Evolutionary conservation across 371 early-diverging fungal genomes (phyloP).

Genomic region (Synchytrium microbalum): DNA sequence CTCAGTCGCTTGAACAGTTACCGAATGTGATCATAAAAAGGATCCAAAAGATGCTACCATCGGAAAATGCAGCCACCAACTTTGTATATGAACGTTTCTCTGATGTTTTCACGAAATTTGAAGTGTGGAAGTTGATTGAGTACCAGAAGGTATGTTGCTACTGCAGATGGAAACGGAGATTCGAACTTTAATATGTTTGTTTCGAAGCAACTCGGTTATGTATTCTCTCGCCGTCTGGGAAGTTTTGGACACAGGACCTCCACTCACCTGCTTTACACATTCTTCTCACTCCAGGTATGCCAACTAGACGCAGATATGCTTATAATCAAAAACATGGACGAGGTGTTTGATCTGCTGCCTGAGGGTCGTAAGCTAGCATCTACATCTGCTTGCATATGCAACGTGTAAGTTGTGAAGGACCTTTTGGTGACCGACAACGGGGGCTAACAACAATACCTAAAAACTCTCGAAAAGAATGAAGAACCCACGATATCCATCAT

Average conservation of each 20-base stretch:
- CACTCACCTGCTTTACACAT: no score
- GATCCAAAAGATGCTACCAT: not conserved
- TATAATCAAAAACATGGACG: slow-evolving; percentile 21
- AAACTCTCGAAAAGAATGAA: slow-evolving; percentile 42
- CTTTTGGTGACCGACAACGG: no score
- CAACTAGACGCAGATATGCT: slow-evolving; percentile 24
- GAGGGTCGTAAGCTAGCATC: slow-evolving; percentile 34
- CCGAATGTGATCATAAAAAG: not conserved
- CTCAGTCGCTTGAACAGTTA: not conserved
- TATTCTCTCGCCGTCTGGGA: no score
- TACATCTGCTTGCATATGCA: slow-evolving; percentile 44
- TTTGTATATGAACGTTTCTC: slow-evolving; percentile 31
- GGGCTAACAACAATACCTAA: no score
- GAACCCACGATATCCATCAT: not conserved
- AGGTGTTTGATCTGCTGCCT: slow-evolving; percentile 17
- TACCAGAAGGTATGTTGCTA: slow-evolving; percentile 20
- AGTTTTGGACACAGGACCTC: no score
- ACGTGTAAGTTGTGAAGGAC: no score
- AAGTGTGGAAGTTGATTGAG: slow-evolving; percentile 20
- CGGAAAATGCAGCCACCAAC: slow-evolving; percentile 4
- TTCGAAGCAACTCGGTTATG: no score
- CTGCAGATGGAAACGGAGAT: no score
- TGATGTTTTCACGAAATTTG: slow-evolving; percentile 26
- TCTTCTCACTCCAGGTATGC: no score
- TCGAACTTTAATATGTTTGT: no score